Base-by-base conservation (phyloP, 2,329 filamentous ascomycete species). In the Apiospora sp. region DNA sequence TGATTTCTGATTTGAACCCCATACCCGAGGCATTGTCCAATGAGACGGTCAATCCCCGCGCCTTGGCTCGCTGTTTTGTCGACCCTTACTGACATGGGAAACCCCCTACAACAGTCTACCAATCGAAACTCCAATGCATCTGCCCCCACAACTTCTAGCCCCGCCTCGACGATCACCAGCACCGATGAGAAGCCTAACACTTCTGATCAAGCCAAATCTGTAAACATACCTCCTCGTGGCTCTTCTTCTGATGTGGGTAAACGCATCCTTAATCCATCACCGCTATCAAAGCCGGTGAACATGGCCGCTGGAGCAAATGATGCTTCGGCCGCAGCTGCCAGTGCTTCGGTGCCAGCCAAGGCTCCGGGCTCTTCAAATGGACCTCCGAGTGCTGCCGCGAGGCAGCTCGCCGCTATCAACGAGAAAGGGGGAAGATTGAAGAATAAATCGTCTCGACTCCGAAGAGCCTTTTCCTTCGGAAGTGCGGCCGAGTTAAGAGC, bases 381-480 rank as follows among this genome's bases (percentile, higher is more conserved):
- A 71, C 48, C 78, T 77, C 84, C 86, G 73, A 95, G 93, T 76
- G 91, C 93, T 67, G 96, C 96, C 27, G 92, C 93, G 19, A 92
- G 94, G 81, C 94, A 97, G 72, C 88, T 98, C 51, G 91, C 93
- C 67, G 94, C 95, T n/a, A 87, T 98, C 72, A 96, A 92, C 74
- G 93, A 96, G 76, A 96, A 93, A 80, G 94, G 94, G 71, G 86
- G 86, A 41, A 93, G 90, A 80, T 89, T 92, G 75, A 95, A 94
- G 80, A 94, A 92, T 84, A 98, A 98, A 84, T 94, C 93, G 2
- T 95, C 93, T 24, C 89, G 95, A 76, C 86, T 99, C 73, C 91
- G 96, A 71, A 90, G 96, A 77, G 96, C 96, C 0, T 98, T 99
- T 79, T 99, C 96, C 0, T 99, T 99, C 83, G 95, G 96, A 69